Conservation (phyloP, 2,329 filamentous ascomycete genomes). For the Penicillium sp. region DNA sequence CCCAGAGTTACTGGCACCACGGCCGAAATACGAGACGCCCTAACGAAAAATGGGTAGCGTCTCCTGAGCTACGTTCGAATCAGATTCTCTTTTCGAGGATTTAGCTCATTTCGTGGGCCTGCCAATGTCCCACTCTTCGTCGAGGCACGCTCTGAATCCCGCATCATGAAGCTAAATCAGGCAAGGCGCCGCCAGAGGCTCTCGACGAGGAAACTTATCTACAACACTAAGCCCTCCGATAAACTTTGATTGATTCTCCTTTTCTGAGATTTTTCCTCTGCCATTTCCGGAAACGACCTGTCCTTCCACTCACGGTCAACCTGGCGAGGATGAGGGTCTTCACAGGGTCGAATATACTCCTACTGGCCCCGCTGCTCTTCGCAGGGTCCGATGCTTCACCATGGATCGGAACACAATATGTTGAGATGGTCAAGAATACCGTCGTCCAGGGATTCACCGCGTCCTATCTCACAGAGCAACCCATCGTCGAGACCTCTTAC, state of each 20-base stretch:
- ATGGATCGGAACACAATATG: slow-evolving; percentile 17
- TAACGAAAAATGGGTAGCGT: background rate
- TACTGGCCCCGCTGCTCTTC: background rate
- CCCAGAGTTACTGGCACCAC: background rate
- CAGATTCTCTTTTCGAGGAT: background rate
- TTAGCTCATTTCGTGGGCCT: background rate
- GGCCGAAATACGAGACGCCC: slow-evolving; percentile 10
- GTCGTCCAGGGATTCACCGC: background rate
- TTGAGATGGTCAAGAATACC: slow-evolving; percentile 10
- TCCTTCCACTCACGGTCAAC: background rate
- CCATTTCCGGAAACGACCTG: background rate
- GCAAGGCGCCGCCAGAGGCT: background rate
- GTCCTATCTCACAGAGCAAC: slow-evolving; percentile 4
- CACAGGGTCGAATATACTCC: background rate
- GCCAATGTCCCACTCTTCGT: background rate
- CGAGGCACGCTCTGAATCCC: background rate
- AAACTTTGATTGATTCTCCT: background rate
- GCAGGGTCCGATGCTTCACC: slow-evolving; percentile 7
- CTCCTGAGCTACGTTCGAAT: background rate
- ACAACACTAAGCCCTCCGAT: background rate
- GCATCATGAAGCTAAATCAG: background rate
- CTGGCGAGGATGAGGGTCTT: background rate
- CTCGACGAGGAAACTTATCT: background rate
- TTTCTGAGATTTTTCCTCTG: background rate
- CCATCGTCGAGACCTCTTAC: slow-evolving; percentile 7